These are phyloP conservation scores for Yamadazyma atmosphaerica DNA, from an alignment of 1,139 yeast genomes.

Conservation along the genomic window DNA sequence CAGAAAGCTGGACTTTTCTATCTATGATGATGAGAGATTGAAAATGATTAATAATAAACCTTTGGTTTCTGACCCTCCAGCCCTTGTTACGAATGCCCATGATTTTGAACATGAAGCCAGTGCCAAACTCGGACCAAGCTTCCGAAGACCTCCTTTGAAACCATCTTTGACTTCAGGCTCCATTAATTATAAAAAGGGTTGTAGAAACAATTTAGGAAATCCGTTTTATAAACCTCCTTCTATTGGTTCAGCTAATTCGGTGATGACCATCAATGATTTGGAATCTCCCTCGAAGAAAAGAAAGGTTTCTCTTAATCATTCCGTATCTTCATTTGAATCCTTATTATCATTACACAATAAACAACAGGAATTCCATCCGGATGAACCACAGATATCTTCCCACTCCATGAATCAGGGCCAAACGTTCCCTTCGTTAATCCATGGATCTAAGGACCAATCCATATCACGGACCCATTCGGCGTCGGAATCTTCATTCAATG, in stretches of 20 bases:
- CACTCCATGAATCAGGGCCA: not conserved
- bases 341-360: slow-evolving; percentile 23
- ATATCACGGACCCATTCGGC: not conserved
- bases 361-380: slow-evolving; percentile 1
- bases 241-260: slow-evolving; percentile 7
- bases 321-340: slow-evolving; percentile 54
- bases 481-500: slow-evolving; percentile 4
- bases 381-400: not conserved
- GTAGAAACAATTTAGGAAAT: slow-evolving; percentile 14
- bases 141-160: slow-evolving; percentile 17
- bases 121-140: no score
- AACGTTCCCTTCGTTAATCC: not conserved
- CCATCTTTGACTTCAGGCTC: slow-evolving; percentile 10
- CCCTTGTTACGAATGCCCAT: no score
- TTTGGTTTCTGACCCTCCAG: not conserved
- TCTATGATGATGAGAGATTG: slow-evolving; percentile 13
- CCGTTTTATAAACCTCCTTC: slow-evolving; percentile 18
- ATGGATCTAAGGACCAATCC: not conserved
- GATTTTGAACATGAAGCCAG: no score
- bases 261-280: slow-evolving; percentile 1
- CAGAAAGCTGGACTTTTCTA: slow-evolving; percentile 10
- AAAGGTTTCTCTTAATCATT: slow-evolving; percentile 12
- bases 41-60: slow-evolving; percentile 2
- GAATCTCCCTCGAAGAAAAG: slow-evolving; percentile 18
- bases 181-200: slow-evolving; percentile 2